Evolutionary conservation across 441 rosid species (phyloP).

Genomic region (Melastoma candidum): DNA sequence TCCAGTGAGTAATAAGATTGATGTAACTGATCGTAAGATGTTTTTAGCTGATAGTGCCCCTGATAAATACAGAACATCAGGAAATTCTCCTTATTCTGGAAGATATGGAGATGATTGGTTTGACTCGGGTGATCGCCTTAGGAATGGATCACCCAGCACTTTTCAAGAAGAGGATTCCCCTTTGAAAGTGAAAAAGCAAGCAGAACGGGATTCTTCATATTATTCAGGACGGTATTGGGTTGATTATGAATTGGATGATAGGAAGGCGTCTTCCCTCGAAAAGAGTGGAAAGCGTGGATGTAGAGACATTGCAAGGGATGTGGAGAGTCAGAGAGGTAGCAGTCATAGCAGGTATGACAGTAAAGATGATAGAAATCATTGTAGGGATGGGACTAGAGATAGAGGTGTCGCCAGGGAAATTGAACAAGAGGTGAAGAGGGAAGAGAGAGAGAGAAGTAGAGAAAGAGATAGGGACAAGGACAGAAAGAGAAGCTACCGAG

Average conservation of each 20-base stretch:
- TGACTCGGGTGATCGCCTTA: constrained; percentile 8
- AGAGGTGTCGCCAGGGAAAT: constrained; percentile 22
- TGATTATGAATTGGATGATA: constrained; percentile 24
- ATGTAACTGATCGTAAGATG: constrained; percentile 20
- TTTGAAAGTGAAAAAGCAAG: constrained; percentile 21
- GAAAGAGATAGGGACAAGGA: constrained; percentile 25
- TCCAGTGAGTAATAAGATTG: constrained; percentile 20
- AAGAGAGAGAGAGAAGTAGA: constrained; percentile 21
- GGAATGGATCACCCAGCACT: constrained; percentile 36
- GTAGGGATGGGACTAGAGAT: too few relatives aligned
- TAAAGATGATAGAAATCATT: too few relatives aligned
- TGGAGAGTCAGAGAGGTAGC: too few relatives aligned
- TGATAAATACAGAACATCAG: constrained; percentile 20
- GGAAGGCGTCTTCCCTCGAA: constrained; percentile 18
- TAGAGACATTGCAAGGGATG: constrained; percentile 10
- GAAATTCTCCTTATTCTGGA: constrained; percentile 27
- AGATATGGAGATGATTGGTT: constrained; percentile 26
- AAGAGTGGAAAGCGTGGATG: constrained; percentile 26
- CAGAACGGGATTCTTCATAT: constrained; percentile 20
- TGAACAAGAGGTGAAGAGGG: constrained; percentile 23
- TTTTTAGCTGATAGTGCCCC: constrained; percentile 29
- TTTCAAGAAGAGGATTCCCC: constrained; percentile 32
- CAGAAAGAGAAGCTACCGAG: constrained; percentile 3
- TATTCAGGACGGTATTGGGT: background rate
- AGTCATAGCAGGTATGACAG: too few relatives aligned